phyloP scores from a whole-genome alignment of 1,139 yeast species.

The Taphrina confusa region DNA sequence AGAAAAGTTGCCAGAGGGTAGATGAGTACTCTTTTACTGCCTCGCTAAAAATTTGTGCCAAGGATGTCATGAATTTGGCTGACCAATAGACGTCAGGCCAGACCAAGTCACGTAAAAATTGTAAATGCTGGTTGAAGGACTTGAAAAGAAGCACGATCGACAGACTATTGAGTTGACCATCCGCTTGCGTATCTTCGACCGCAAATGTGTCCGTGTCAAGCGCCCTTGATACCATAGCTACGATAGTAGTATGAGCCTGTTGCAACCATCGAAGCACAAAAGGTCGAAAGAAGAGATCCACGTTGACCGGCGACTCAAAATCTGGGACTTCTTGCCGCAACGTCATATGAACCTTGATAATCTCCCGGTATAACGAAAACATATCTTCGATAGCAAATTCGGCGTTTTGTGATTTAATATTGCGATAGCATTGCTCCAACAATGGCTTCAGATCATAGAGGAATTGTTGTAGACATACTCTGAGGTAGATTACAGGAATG shows the following conservation, averaged over 20 bases:
- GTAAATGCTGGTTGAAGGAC: constrained; percentile 60
- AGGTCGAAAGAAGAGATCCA: constrained; percentile 54
- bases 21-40: constrained; percentile 60
- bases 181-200: constrained; percentile 45
- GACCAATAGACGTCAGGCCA: constrained; percentile 67
- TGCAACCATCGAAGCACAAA: constrained; percentile 61
- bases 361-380: constrained; percentile 58
- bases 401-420: constrained; percentile 43
- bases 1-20: constrained; percentile 53
- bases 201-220: constrained; percentile 56
- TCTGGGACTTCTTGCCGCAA: constrained; percentile 54
- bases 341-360: constrained; percentile 59
- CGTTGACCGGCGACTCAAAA: constrained; percentile 36
- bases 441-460: constrained; percentile 4
- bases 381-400: constrained; percentile 58
- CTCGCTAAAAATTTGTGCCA: constrained; percentile 64
- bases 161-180: constrained; percentile 40
- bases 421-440: constrained; percentile 43
- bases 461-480: constrained; percentile 3
- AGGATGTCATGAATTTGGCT: constrained; percentile 59
- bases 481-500: not conserved
- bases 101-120: constrained; percentile 56
- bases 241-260: constrained; percentile 55
- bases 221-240: constrained; percentile 57
- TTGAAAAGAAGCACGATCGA: constrained; percentile 71